Conservation (phyloP, 2,329 filamentous ascomycete species). For the Teratosphaeriaceae sp. region DNA sequence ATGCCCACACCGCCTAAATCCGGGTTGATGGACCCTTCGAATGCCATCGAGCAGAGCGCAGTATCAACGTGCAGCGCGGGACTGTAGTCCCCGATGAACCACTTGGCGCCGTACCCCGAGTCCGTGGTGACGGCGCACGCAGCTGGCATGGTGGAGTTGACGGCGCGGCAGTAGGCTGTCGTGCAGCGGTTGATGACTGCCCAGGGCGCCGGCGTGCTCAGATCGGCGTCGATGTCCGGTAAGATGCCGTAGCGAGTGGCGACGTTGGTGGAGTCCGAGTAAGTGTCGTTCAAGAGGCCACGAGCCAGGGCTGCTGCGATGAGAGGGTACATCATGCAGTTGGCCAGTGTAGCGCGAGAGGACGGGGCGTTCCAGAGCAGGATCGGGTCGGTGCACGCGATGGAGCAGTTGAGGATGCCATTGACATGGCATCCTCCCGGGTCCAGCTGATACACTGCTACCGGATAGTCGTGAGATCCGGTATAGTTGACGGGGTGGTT, state of each 20-base stretch:
- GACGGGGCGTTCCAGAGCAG: neutral
- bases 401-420: neutral
- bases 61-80: neutral
- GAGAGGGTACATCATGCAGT: neutral
- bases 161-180: neutral
- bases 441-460: neutral
- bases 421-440: neutral
- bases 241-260: neutral
- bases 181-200: neutral
- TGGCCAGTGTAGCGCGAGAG: neutral
- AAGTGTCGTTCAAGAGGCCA: neutral
- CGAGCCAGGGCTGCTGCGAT: neutral
- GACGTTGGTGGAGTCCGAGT: neutral
- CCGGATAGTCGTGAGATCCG: too few species aligned
- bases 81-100: neutral
- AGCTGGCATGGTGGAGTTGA: too few species aligned
- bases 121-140: neutral
- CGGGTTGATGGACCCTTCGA: neutral
- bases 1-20: slow-evolving; percentile 1
- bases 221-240: neutral
- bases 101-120: neutral
- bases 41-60: neutral
- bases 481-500: too few species aligned
- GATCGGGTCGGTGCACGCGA: neutral
- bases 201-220: neutral